Base-by-base conservation (phyloP, 2,329 filamentous ascomycete species). In the Pleurostoma richardsiae region DNA sequence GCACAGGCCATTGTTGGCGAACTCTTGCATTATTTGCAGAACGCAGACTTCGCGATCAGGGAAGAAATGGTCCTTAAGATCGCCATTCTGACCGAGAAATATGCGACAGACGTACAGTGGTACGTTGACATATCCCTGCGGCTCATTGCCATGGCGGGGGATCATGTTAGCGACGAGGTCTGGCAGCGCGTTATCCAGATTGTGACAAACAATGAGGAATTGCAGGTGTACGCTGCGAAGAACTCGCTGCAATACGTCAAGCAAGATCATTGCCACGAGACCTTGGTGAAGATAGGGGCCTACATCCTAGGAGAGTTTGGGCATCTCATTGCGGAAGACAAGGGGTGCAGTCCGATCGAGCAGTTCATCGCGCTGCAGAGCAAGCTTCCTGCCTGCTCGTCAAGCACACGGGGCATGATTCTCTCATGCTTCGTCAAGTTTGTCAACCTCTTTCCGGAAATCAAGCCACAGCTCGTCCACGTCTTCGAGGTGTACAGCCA, bases 11-110 rank as follows among this genome's bases (percentile, higher is more conserved):
- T 99, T 55, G 94, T 99, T 38, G 86, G 88, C 50, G 94, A 99
- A 70, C 82, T 99, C 43, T 71, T 99, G 45, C 89, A 92, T 56
- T 97, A 96, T 66, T 79, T 99, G 6, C 92, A 96, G 61, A 96
- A 90, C 47, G 94, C 94, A 42, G 94, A 99, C 66, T 99, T 96
- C 66, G 92, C 92, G 4, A 96, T 99, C 58, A 83, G 95, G 53
- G 95, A 99, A 70, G 94, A 99, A 67, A 99, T 99, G 94, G 94
- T 97, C 4, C 76, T 99, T 52, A 99, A 99, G 71, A 96, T 99
- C 67, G 94, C 94, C 44, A 99, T 99, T 60, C 69, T 99, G 54
- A 97, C 95, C 0, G 94, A 99, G 65, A 97, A 97, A 64, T 99
- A 99, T 64, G 94, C 94, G 28, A 96, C 91, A 1, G 94, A 99